These are phyloP conservation scores for Papiliotrema laurentii DNA, from an alignment of 1,284 basidiomycete species.

Conservation along the genomic window DNA sequence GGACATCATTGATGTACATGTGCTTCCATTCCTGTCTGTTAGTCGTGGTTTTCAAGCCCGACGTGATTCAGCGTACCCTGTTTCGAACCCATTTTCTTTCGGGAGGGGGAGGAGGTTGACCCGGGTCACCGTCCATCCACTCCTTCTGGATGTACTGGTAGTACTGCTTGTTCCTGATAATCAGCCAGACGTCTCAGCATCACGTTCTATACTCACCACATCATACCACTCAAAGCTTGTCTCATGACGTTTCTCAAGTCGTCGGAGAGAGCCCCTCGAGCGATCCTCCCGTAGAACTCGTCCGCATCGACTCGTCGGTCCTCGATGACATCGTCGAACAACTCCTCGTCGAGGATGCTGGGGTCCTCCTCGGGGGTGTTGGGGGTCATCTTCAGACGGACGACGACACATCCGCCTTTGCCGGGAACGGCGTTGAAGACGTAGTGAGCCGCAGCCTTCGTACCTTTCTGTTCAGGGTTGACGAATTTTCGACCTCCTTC, in stretches of 20 bases:
- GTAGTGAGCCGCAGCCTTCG: slow-evolving; percentile 91
- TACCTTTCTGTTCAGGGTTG: slow-evolving; percentile 82
- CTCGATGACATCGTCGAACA: slow-evolving; percentile 86
- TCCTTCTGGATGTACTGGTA: slow-evolving; percentile 95
- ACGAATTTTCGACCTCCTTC: slow-evolving; percentile 56
- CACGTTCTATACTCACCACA: slow-evolving; percentile 60
- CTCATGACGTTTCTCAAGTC: slow-evolving; percentile 95
- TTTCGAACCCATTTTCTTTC: slow-evolving; percentile 84
- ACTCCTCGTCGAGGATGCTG: slow-evolving; percentile 77
- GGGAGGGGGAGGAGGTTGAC: slow-evolving; percentile 88
- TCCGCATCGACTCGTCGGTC: slow-evolving; percentile 86
- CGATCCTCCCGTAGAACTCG: slow-evolving; percentile 85
- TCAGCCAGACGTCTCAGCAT: background rate
- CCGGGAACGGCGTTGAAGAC: slow-evolving; percentile 80
- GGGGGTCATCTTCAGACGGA: slow-evolving; percentile 87
- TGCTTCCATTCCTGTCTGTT: slow-evolving; percentile 80
- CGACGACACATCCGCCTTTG: slow-evolving; percentile 89
- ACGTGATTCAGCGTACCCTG: slow-evolving; percentile 52
- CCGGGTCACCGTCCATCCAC: slow-evolving; percentile 92
- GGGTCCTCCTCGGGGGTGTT: slow-evolving; percentile 67
- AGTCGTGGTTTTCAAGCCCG: background rate
- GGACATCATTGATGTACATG: slow-evolving; percentile 88
- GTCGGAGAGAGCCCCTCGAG: slow-evolving; percentile 75
- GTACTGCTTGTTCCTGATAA: slow-evolving; percentile 79
- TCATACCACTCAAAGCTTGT: slow-evolving; percentile 96